Evolutionary conservation across 2,329 filamentous ascomycete genomes (phyloP), one percentile per base, ranked within the genome.

Genomic region (Graphilbum sp.): DNA sequence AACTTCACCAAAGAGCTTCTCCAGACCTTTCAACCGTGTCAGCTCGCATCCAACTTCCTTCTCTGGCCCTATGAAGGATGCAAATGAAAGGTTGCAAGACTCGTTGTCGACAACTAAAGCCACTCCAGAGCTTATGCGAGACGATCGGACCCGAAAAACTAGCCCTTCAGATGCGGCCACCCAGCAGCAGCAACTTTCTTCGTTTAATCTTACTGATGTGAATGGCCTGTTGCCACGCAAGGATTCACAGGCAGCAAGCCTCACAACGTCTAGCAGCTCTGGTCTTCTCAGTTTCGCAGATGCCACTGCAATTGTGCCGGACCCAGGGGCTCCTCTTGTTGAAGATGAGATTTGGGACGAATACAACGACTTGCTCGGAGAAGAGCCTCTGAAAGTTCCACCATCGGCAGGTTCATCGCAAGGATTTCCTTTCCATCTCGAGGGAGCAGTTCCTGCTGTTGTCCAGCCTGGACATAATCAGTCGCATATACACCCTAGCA

Each of bases 321-420:
- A 63, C 3, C 64, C 72, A 2, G 64, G 63, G 33, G 72, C 75
- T 4, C 76, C 73, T 0, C 66, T 78, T 4, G 73, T 63, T 1
- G 82, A 92, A 46, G 88, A 95, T 49, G 88, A 95, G 52, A 70
- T 94, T 2, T 96, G 88, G 88, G 78, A 87, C 37, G 88, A 93
- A 56, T 95, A 92, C 52, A 78, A 96, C 46, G 88, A 95, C 49
- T 62, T 95, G 12, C 70, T 95, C 38, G 81, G 82, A 37, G 77
- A 83, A 11, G 67, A 65, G 10, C 52, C 53, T 1, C 41, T 50
- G 24, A 60, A 62, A 44, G 57, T 57, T 2, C 64, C 66, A 3
- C 57, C 59, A 2, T 74, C 72, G 1, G 60, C 66, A 5, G 67
- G 65, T 1, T 74, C 71, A 1, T 75, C 74, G 1, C 61, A 64